Evolutionary conservation across 768 basidiomycete genomes (phyloP).

Genomic region (Sarcomyxa edulis): DNA sequence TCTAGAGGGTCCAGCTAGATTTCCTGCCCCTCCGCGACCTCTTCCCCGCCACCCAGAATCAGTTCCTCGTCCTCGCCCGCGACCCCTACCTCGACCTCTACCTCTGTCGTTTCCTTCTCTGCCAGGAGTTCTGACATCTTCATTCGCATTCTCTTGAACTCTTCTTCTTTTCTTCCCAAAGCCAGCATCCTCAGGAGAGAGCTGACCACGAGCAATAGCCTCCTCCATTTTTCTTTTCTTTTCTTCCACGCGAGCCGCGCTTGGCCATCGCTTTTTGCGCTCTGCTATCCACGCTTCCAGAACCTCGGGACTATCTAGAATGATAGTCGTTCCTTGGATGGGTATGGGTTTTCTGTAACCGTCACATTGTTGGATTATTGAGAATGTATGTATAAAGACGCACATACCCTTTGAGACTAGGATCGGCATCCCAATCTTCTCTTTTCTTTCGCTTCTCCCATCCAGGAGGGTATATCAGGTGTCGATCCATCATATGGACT

Average conservation of each 20-base stretch:
- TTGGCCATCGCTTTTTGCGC: constrained; percentile 84
- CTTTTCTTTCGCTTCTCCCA: constrained; percentile 55
- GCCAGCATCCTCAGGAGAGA: constrained; percentile 42
- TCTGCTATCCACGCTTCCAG: constrained; percentile 85
- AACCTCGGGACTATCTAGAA: constrained; percentile 77
- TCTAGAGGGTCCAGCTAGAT: too few species aligned
- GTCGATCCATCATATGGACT: constrained; percentile 86
- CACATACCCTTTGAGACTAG: constrained; percentile 67
- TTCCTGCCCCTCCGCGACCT: constrained; percentile 10
- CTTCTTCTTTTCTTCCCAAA: constrained; percentile 37
- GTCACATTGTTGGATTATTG: not conserved
- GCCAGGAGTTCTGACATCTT: constrained; percentile 5
- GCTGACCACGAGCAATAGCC: constrained; percentile 75
- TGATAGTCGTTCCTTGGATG: constrained; percentile 75
- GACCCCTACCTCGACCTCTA: constrained; percentile 12
- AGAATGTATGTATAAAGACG: not conserved
- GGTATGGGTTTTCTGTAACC: constrained; percentile 56
- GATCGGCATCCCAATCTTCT: constrained; percentile 77
- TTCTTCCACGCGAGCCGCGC: constrained; percentile 59
- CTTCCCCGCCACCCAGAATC: constrained; percentile 24
- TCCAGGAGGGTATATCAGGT: constrained; percentile 73
- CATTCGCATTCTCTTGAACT: constrained; percentile 17
- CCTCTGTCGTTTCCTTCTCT: constrained; percentile 5
- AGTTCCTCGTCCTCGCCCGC: constrained; percentile 27
- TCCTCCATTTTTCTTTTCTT: constrained; percentile 79